Percentiles rank a stretch among this genome's conserved stretches.
Evolutionary conservation across 495 filamentous ascomycete species (phyloP).

Genomic region (Ascobolus immersus): DNA sequence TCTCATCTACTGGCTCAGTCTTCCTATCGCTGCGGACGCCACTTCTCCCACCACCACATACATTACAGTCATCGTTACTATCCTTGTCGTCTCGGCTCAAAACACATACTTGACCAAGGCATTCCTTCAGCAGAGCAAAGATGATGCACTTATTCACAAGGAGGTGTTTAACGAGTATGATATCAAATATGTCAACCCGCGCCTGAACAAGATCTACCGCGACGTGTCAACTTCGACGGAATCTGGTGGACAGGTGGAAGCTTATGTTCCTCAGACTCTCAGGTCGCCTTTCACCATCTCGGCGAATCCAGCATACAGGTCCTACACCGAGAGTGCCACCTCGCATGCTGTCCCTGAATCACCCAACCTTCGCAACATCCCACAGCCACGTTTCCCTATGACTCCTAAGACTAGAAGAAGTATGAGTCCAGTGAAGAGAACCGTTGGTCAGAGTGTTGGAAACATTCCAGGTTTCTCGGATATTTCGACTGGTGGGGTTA

Average conservation of each 20-base stretch:
- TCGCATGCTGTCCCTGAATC: too few species aligned
- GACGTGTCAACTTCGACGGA: conserved; percentile 30
- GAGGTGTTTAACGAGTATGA: conserved; percentile 92
- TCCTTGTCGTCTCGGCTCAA: conserved; percentile 49
- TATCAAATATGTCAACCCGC: conserved; percentile 76
- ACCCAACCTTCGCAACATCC: too few species aligned
- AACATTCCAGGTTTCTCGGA: too few species aligned
- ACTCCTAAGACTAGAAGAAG: too few species aligned
- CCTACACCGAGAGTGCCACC: too few species aligned
- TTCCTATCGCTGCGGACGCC: conserved; percentile 46
- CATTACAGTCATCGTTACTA: conserved; percentile 48
- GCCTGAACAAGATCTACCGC: conserved; percentile 52
- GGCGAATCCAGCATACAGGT: conserved; percentile 69
- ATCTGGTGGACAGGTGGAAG: conserved; percentile 27
- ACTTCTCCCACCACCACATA: conserved; percentile 54
- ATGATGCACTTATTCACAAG: conserved; percentile 56
- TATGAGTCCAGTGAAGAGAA: too few species aligned
- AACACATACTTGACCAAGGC: conserved; percentile 39
- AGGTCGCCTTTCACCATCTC: conserved; percentile 60
- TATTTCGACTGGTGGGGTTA: too few species aligned
- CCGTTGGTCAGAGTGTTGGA: too few species aligned
- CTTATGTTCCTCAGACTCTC: conserved; percentile 54
- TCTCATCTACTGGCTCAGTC: conserved; percentile 62
- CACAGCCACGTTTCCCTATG: too few species aligned
- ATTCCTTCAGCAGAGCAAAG: conserved; percentile 66